Conservation (phyloP, 345 rosid species). For the Populus davidiana region DNA sequence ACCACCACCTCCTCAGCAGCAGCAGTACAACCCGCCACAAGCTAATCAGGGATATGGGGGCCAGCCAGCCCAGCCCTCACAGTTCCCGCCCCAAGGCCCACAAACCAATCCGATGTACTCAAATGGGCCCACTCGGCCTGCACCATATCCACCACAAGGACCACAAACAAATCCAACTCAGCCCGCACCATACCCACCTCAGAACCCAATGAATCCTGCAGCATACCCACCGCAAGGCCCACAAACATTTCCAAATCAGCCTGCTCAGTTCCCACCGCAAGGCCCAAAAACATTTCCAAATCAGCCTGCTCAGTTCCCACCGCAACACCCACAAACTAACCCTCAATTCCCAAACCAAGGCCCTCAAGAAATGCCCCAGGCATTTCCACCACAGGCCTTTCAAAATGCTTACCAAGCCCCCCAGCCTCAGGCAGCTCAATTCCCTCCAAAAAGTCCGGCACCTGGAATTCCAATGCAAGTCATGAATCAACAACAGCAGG, state of each 20-base stretch:
- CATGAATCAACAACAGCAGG: not conserved
- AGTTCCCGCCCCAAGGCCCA: not conserved
- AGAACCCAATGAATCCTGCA: not conserved
- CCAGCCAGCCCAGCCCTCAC: not conserved
- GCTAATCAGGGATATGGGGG: not conserved
- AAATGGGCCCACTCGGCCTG: not conserved
- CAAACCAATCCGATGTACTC: not conserved
- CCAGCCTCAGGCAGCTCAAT: not conserved
- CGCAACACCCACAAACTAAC: not conserved
- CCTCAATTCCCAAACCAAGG: not conserved
- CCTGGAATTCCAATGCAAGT: constrained; percentile 22
- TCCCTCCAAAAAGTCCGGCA: constrained; percentile 1
- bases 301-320: constrained; percentile 11
- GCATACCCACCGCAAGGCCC: not conserved
- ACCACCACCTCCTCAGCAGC: not conserved
- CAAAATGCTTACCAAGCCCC: constrained; percentile 11
- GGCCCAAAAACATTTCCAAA: not conserved
- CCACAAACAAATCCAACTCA: not conserved
- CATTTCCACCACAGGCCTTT: constrained; percentile 10
- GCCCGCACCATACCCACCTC: not conserved
- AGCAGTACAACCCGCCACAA: not conserved
- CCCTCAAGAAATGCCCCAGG: not conserved
- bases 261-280: constrained; percentile 2
- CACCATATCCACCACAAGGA: too few relatives aligned
- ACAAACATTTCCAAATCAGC: not conserved